These are phyloP conservation scores for Boeremia lycopersici DNA, from an alignment of 2,329 filamentous ascomycete genomes.

Conservation along the genomic window DNA sequence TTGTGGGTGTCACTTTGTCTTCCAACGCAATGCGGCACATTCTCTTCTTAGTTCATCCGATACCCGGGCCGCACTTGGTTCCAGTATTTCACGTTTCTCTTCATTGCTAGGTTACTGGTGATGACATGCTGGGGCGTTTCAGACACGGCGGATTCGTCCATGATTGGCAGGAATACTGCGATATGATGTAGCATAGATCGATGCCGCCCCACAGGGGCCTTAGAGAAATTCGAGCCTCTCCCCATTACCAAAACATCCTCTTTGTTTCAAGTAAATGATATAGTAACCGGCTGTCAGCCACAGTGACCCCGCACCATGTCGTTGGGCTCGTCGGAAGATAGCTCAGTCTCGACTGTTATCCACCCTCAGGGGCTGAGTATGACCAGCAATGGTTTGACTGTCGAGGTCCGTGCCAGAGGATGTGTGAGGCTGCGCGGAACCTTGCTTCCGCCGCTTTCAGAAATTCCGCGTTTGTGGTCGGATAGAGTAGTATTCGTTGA, in stretches of 20 bases:
- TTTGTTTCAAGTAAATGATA: conserved; percentile 13
- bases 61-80: conserved; percentile 35
- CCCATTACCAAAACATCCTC: conserved; percentile 13
- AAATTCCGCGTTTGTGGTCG: not conserved
- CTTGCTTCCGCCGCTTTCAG: not conserved
- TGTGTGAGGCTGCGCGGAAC: not conserved
- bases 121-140: conserved; percentile 35
- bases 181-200: conserved; percentile 33
- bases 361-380: not conserved
- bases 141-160: conserved; percentile 25
- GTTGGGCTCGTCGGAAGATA: not conserved
- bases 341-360: not conserved
- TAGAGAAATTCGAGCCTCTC: conserved; percentile 28
- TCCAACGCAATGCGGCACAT: conserved; percentile 15
- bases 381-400: not conserved
- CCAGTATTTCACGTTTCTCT: conserved; percentile 25
- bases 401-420: not conserved
- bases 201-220: conserved; percentile 28
- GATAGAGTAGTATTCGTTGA: conserved; percentile 1
- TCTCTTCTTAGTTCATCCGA: conserved; percentile 31
- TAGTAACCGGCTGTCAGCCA: not conserved
- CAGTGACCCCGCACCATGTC: conserved; percentile 1
- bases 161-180: conserved; percentile 25
- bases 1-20: conserved; percentile 6
- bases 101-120: conserved; percentile 19